Evolutionary conservation across 2,329 filamentous ascomycete species (phyloP), one percentile per base, ranked within the genome.

Genomic region (Xylariaceae sp.): DNA sequence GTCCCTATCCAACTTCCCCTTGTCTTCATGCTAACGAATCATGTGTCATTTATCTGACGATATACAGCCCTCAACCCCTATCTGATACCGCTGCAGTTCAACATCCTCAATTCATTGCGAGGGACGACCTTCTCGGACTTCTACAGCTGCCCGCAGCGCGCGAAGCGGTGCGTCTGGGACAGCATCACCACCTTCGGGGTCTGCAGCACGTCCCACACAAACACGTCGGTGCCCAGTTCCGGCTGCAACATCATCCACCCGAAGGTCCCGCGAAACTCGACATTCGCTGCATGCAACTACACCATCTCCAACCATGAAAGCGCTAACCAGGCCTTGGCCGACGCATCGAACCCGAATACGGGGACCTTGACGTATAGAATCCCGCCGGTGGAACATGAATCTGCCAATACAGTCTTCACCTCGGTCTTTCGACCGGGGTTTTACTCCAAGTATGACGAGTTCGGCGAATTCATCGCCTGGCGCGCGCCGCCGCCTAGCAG

Each of bases 381-480:
- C 19, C 38, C 38, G 14, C 13, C 24, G 2, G 38, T 40, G 8
- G 31, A 40, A n/a, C 26, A 17, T 14, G 28, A 24, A 14, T 40
- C 38, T 18, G 16, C 17, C n/a, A 40, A 35, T 11, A 40, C 34
- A 31, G 32, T 40, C 6, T 35, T 40, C 24, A 8, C 30, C 4
- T 40, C 38, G 7, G 4, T 13, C 9, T 24, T 34, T 12, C 26
- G 24, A 36, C 38, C 38, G 2, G 38, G 38, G 14, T 23, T 23
- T 3, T 30, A 33, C 9, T 1, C 2, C 7, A 2, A 11, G 1
- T 5, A 4, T 3, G 34, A 9, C 11, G 26, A 21, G 13, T 12
- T 49, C 9, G 44, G 44, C 5, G 37, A 34, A 19, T 47, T 50
- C 31, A 21, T 35, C n/a, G 46, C 46, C 2, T 29, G 46, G 12